Percentiles rank a stretch among this genome's conserved stretches.
Evolutionary conservation across 768 basidiomycete species (phyloP).

Genomic region (Termitomyces sp.): DNA sequence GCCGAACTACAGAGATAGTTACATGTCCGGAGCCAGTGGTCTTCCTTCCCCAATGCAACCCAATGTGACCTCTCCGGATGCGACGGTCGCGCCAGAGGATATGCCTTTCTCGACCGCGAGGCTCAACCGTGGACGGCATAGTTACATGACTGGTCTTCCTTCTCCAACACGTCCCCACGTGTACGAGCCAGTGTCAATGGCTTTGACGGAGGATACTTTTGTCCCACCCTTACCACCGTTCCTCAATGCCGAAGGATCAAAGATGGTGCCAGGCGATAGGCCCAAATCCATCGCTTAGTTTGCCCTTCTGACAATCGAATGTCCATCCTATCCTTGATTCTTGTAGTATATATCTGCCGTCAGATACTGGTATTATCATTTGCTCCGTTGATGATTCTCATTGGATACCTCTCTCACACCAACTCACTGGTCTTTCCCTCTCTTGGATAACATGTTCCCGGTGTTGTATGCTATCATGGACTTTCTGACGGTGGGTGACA

Average conservation of each 20-base stretch:
- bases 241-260: slow-evolving; percentile 31
- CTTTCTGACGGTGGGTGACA: slow-evolving; percentile 1
- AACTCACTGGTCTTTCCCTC: neutral
- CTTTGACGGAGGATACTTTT: slow-evolving; percentile 51
- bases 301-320: neutral
- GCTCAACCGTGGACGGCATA: slow-evolving; percentile 37
- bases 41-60: slow-evolving; percentile 6
- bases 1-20: slow-evolving; percentile 3
- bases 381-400: slow-evolving; percentile 6
- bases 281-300: slow-evolving; percentile 38
- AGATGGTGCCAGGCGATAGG: slow-evolving; percentile 27
- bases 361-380: slow-evolving; percentile 6
- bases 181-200: slow-evolving; percentile 76
- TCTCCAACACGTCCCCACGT: slow-evolving; percentile 28
- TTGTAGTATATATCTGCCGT: slow-evolving; percentile 8
- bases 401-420: slow-evolving; percentile 1
- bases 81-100: slow-evolving; percentile 4
- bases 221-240: slow-evolving; percentile 58
- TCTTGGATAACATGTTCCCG: slow-evolving; percentile 6
- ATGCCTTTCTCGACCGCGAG: slow-evolving; percentile 20
- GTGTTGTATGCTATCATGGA: neutral
- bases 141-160: slow-evolving; percentile 22
- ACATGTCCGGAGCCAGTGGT: neutral
- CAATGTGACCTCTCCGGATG: neutral
- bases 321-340: neutral